Percentiles rank a stretch among this genome's conserved stretches.
Conservation (phyloP, 2,329 filamentous ascomycete species). For the Coniochaeta pulveracea region DNA sequence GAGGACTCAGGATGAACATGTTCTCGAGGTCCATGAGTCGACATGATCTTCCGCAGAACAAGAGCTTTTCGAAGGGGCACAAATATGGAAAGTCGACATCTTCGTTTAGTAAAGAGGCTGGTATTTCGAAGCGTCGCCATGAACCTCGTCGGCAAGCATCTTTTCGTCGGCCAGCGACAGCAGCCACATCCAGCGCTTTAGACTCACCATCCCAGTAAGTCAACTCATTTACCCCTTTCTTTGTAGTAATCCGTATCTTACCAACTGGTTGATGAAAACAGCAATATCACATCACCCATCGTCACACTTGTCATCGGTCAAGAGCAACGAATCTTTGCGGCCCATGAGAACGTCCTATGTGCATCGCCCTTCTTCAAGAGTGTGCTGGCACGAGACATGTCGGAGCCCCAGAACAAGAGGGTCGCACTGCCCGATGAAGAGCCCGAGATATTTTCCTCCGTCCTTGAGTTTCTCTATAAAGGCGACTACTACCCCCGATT, state of each 20-base stretch:
- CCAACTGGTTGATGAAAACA: slow-evolving; percentile 17
- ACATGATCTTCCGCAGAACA: slow-evolving; percentile 30
- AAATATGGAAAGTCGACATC: slow-evolving; percentile 37
- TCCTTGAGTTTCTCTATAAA: slow-evolving; percentile 89
- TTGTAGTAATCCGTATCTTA: not conserved
- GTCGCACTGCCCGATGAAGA: slow-evolving; percentile 77
- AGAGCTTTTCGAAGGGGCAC: slow-evolving; percentile 42
- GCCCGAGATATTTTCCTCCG: slow-evolving; percentile 80
- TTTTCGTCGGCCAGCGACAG: slow-evolving; percentile 37
- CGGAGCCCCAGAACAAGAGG: slow-evolving; percentile 50
- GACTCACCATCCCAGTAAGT: slow-evolving; percentile 32
- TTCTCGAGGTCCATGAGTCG: slow-evolving; percentile 28
- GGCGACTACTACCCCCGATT: slow-evolving; percentile 85
- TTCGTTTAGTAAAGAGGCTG: slow-evolving; percentile 42
- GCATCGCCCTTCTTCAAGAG: slow-evolving; percentile 69
- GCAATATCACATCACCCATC: slow-evolving; percentile 53
- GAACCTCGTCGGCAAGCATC: slow-evolving; percentile 35
- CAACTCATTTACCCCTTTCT: slow-evolving; percentile 1
- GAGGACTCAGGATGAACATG: slow-evolving; percentile 28
- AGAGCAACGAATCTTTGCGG: slow-evolving; percentile 79
- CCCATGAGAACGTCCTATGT: slow-evolving; percentile 76
- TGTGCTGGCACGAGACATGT: slow-evolving; percentile 33
- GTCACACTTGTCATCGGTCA: slow-evolving; percentile 72
- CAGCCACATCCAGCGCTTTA: slow-evolving; percentile 25
- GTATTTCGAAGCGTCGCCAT: slow-evolving; percentile 42